Evolutionary conservation across 305 asterid genomes (phyloP), one percentile per base, ranked within the genome.

Genomic region (Ajuga reptans): DNA sequence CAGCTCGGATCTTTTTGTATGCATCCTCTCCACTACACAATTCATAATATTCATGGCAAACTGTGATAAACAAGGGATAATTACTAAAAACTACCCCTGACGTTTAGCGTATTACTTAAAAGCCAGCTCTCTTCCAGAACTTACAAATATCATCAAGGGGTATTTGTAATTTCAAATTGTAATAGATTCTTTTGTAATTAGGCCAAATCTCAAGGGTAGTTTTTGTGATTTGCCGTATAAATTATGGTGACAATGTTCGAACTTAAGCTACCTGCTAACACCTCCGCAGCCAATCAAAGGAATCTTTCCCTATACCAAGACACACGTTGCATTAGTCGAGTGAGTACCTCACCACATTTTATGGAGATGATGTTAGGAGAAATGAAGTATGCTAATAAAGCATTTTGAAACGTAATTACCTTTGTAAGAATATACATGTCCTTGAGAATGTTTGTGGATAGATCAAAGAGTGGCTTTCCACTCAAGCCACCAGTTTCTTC

Each of bases 231-330:
- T 7, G 11, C 45, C 2, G 11, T 39, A 0, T 7, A 51, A 61
- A 4, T 41, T 42, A 68, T 31, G 52, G 36, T 46, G 51, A 70
- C 14, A 42, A 43, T 51, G 7, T 4, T 42, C 6, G 45, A 66
- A 63, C 6, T 27, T 53, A 62, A 34, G 55, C 66, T 84, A 93
- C 99, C 97, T 87, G 96, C 96, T 85, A 67, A 93, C 64, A 66
- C 99, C 97, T 73, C 99, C 99, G 71, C 95, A 86, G 72, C 99
- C 99, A 52, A 93, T 82, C 78, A 93, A 73, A 64, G 96, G 95
- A 78, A 93, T 86, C 80, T 81, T 89, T 66, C 99, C 99, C 99
- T 86, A 60, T 45, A 4, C 51, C 8, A 65, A 70, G 72, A 66
- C 17, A 70, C 8, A 12, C 0, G 52, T 21, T 53, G 57, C 65